Percentiles rank a stretch among this genome's conserved stretches.
Evolutionary conservation across 805 yeast species (phyloP).

Genomic region (Hanseniaspora clermontiae): DNA sequence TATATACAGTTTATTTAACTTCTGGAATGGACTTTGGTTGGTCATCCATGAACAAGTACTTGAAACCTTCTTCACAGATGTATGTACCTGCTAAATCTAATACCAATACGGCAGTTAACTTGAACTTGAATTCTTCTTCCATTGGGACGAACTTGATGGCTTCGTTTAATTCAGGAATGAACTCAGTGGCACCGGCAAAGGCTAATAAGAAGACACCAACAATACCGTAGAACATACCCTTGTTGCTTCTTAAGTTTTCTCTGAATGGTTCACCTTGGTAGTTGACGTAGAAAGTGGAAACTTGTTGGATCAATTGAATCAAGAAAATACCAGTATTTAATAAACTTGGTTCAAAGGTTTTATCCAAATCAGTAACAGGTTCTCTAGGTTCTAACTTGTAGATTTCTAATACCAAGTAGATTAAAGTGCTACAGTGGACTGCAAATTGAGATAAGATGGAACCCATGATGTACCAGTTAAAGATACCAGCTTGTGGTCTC

Average conservation of each 20-base stretch:
- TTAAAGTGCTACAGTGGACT: conserved; percentile 68
- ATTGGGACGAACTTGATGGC: conserved; percentile 86
- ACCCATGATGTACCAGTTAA: conserved; percentile 92
- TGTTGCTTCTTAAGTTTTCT: conserved; percentile 77
- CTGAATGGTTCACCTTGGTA: conserved; percentile 96
- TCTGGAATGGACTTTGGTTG: conserved; percentile 82
- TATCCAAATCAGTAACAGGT: conserved; percentile 80
- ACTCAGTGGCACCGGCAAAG: conserved; percentile 83
- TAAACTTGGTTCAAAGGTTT: conserved; percentile 74
- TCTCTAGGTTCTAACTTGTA: conserved; percentile 85
- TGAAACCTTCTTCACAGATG: conserved; percentile 68
- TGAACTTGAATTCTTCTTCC: conserved; percentile 57
- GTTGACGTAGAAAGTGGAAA: conserved; percentile 93
- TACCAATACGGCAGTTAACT: conserved; percentile 59
- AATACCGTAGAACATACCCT: conserved; percentile 93
- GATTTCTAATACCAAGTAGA: conserved; percentile 73
- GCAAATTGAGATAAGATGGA: conserved; percentile 95
- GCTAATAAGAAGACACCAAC: conserved; percentile 84
- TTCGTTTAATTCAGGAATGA: conserved; percentile 85
- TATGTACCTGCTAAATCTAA: conserved; percentile 67
- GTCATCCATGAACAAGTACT: conserved; percentile 76
- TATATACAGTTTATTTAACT: neutral
- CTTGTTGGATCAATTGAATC: conserved; percentile 89
- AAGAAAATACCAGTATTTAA: conserved; percentile 93
- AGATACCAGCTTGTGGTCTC: conserved; percentile 96